Conservation (phyloP, 1,284 basidiomycete genomes). For the Mycena citricolor region DNA sequence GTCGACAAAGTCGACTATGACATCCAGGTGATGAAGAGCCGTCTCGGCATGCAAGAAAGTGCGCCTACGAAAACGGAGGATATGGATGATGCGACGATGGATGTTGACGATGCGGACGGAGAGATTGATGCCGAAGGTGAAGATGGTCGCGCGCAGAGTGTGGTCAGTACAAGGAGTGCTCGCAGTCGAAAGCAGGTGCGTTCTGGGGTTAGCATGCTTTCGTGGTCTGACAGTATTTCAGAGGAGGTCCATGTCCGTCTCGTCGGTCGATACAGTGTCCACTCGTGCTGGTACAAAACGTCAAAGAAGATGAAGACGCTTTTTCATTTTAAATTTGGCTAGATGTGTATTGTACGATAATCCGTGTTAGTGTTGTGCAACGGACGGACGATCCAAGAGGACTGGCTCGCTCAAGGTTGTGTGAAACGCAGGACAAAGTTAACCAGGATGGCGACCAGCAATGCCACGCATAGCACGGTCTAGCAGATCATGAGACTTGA, state of each 20-base stretch:
- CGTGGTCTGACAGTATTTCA: slow-evolving; percentile 27
- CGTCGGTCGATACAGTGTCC: slow-evolving; percentile 62
- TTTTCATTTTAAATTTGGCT: neutral
- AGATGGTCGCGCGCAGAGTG: slow-evolving; percentile 63
- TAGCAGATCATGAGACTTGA: slow-evolving; percentile 33
- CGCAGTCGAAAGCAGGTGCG: slow-evolving; percentile 61
- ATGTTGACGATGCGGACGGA: slow-evolving; percentile 36
- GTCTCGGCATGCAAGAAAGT: slow-evolving; percentile 58
- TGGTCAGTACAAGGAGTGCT: slow-evolving; percentile 59
- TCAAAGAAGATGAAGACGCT: slow-evolving; percentile 38
- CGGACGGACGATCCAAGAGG: neutral
- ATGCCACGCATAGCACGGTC: slow-evolving; percentile 84
- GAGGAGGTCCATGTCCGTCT: slow-evolving; percentile 63
- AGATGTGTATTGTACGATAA: neutral
- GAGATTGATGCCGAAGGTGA: slow-evolving; percentile 43
- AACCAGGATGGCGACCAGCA: slow-evolving; percentile 88
- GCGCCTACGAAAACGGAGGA: slow-evolving; percentile 37
- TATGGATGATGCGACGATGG: slow-evolving; percentile 30
- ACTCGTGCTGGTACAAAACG: slow-evolving; percentile 54
- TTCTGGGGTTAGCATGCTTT: slow-evolving; percentile 4
- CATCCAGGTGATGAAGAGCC: slow-evolving; percentile 65
- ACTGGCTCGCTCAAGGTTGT: slow-evolving; percentile 24
- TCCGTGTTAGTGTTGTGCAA: neutral
- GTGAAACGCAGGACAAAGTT: slow-evolving; percentile 88
- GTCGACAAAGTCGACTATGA: slow-evolving; percentile 87